Evolutionary conservation across 164 flowering plant species (phyloP).

Genomic region (Vitis rotundifolia): DNA sequence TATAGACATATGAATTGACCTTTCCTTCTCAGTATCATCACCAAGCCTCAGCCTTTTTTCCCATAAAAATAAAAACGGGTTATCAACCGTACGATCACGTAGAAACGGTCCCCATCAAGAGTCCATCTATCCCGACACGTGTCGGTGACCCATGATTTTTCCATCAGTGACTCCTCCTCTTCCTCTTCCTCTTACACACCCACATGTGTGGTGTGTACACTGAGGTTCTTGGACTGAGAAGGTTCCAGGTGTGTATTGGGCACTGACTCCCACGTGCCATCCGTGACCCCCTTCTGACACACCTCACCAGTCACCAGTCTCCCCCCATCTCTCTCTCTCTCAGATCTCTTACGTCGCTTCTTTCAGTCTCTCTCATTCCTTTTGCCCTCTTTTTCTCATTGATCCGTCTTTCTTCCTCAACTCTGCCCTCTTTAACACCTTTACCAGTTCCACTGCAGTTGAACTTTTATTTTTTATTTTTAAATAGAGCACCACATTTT

Average conservation of each 20-base stretch:
- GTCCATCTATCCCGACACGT: conserved; percentile 10
- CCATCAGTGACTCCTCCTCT: not conserved
- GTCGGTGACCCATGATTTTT: conserved; percentile 10
- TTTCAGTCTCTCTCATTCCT: conserved; percentile 32
- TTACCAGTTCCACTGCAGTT: too few relatives aligned
- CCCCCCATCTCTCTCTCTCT: conserved; percentile 2
- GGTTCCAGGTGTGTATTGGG: not conserved
- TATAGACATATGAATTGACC: conserved; percentile 29
- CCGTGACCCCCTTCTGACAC: conserved; percentile 3
- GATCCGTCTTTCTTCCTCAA: conserved; percentile 11
- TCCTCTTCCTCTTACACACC: not conserved
- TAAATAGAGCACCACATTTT: too few relatives aligned
- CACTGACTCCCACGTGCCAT: conserved; percentile 37
- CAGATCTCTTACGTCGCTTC: conserved; percentile 15
- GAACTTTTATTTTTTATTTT: too few relatives aligned
- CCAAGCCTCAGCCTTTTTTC: not conserved
- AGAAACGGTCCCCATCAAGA: conserved; percentile 6
- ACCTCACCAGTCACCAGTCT: not conserved
- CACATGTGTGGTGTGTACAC: too few relatives aligned
- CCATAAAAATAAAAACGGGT: not conserved
- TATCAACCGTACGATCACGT: conserved; percentile 18
- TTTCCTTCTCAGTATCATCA: conserved; percentile 13
- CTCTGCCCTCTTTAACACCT: conserved; percentile 1
- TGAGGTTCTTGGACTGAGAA: too few relatives aligned
- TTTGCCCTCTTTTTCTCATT: conserved; percentile 25